Conservation (phyloP, 176 grass and related monocot species). For the Lolium perenne region DNA sequence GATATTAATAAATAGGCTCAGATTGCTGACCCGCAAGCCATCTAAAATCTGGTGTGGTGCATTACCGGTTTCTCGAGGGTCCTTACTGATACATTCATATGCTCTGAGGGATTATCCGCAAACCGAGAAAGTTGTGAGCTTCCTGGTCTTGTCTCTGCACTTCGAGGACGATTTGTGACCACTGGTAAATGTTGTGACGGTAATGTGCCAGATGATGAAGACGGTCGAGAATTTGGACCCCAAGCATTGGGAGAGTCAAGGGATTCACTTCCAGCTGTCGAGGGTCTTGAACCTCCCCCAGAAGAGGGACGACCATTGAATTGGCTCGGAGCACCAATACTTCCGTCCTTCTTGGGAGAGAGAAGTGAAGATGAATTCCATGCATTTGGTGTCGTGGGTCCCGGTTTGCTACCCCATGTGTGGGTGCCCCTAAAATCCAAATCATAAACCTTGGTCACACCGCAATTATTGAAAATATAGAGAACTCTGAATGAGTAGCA, state of each 20-base stretch:
- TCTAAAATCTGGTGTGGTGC: slow-evolving; percentile 2
- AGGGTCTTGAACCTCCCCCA: slow-evolving; percentile 84
- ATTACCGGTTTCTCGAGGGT: slow-evolving; percentile 59
- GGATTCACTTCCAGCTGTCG: slow-evolving; percentile 93
- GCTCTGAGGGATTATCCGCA: slow-evolving; percentile 71
- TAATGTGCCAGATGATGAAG: slow-evolving; percentile 80
- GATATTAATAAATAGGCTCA: slow-evolving; percentile 34
- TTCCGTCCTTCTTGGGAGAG: slow-evolving; percentile 77
- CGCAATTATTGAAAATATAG: slow-evolving; percentile 14
- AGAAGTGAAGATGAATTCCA: slow-evolving; percentile 83
- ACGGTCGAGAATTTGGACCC: slow-evolving; percentile 88
- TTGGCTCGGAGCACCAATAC: slow-evolving; percentile 63
- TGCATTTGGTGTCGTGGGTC: slow-evolving; percentile 72
- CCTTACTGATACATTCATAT: slow-evolving; percentile 54
- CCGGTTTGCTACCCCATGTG: slow-evolving; percentile 86
- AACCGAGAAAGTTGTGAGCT: slow-evolving; percentile 97
- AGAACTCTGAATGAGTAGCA: slow-evolving; percentile 37
- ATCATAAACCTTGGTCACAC: slow-evolving; percentile 35
- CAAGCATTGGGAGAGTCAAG: slow-evolving; percentile 69
- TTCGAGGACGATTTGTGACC: slow-evolving; percentile 72
- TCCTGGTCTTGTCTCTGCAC: slow-evolving; percentile 97
- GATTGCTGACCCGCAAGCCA: neutral
- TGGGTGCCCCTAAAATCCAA: slow-evolving; percentile 75
- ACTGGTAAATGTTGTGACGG: slow-evolving; percentile 56
- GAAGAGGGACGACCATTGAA: slow-evolving; percentile 73